These are phyloP conservation scores for Trametes gibbosa DNA, from an alignment of 768 basidiomycete genomes.

Conservation along the genomic window DNA sequence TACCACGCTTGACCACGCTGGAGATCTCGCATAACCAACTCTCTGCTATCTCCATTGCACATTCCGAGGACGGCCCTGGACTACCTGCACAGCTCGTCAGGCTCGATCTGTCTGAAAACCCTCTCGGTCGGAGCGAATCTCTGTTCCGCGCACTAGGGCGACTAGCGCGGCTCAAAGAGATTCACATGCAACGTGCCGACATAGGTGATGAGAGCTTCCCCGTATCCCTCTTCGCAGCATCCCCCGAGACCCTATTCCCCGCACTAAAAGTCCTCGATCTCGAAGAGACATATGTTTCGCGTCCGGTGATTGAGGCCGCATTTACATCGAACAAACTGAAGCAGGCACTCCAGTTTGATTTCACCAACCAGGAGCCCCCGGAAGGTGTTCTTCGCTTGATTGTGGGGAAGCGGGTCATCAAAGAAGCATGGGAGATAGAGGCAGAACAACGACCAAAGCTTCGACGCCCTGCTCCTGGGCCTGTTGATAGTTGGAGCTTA, in stretches of 20 bases:
- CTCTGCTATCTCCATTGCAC: slow-evolving; percentile 51
- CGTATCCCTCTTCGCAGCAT: slow-evolving; percentile 32
- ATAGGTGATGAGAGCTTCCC: slow-evolving; percentile 63
- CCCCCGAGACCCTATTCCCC: slow-evolving; percentile 41
- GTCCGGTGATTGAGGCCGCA: slow-evolving; percentile 42
- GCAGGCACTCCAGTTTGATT: slow-evolving; percentile 53
- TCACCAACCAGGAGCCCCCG: slow-evolving; percentile 51
- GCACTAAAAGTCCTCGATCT: slow-evolving; percentile 59
- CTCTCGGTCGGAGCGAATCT: slow-evolving; percentile 44
- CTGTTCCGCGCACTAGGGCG: slow-evolving; percentile 48
- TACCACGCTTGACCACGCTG: slow-evolving; percentile 64
- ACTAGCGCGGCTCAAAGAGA: slow-evolving; percentile 53
- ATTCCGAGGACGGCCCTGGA: slow-evolving; percentile 22
- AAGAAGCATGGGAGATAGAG: slow-evolving; percentile 81
- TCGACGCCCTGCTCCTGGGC: slow-evolving; percentile 28
- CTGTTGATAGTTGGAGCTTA: slow-evolving; percentile 6
- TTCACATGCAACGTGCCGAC: slow-evolving; percentile 53
- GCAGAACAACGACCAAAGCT: slow-evolving; percentile 52
- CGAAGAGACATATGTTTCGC: slow-evolving; percentile 58
- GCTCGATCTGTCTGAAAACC: slow-evolving; percentile 66
- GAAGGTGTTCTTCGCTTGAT: slow-evolving; percentile 53
- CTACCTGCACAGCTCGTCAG: slow-evolving; percentile 57
- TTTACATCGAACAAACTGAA: slow-evolving; percentile 40
- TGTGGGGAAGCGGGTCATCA: slow-evolving; percentile 67
- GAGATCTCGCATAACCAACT: slow-evolving; percentile 70